Base-by-base conservation (phyloP, 257 asterid species). In the Solanum megistacrolobum region DNA sequence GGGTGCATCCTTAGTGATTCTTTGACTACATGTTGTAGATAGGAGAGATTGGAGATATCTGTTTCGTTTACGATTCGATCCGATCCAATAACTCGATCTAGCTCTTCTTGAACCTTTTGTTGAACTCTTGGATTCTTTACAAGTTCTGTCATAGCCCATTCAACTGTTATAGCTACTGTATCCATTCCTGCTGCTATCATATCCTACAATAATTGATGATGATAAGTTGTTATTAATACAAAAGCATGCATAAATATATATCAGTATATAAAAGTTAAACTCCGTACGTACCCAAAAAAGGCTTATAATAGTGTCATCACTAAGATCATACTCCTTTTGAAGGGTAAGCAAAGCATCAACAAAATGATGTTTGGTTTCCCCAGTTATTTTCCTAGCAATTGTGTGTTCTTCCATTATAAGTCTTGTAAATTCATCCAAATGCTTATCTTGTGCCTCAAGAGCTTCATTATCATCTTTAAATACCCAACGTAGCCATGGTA, bases 101-200 rank as follows among this genome's bases (percentile, higher is more conserved):
- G 92, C 73, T 96, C 98, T 69, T 93, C 96, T 66, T 94, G 98
- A 25, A 91, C 91, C 92, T 96, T 96, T 18, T 92, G 92, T 86
- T 96, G 99, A 23, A 96, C 99, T 84, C 98, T 89, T 2, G 98
- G 99, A 90, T 94, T 96, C 88, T 91, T 88, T 1, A 96, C 95
- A 76, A 96, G 86, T 93, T 94, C 99, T 0, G 98, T 98, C 92
- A 96, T 60, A 3, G 93, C 97, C 99, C 99, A 96, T 58, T 96
- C 99, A 6, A 90, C 96, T 2, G 96, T 89, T 71, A 95, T 96
- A 12, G 98, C 87, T 74, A 94, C 89, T 3, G 99, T 96, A 89
- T 96, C 99, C 96, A 95, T 95, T 34, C 98, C 99, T 0, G 99
- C 99, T 0, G 96, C 89, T 86, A 96, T 92, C 99, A 94, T 95